Evolutionary conservation across 1,284 basidiomycete genomes (phyloP).

Genomic region (Vanrija humicola): DNA sequence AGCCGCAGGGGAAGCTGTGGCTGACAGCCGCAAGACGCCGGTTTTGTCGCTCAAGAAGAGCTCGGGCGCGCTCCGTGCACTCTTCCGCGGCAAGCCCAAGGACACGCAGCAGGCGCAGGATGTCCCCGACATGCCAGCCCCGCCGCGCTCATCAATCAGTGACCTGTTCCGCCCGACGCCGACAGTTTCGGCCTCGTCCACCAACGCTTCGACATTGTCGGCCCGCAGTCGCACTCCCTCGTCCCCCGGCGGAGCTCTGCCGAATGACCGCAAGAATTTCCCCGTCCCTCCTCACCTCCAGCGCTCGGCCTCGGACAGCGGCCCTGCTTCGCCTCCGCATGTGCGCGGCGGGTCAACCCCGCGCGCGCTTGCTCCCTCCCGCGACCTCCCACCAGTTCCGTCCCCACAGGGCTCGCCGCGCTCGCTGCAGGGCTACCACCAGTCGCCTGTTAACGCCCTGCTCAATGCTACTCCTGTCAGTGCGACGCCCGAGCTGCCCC

Average conservation of each 20-base stretch:
- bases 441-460: not conserved
- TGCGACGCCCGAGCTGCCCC: not conserved
- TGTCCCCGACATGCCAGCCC: slow-evolving; percentile 16
- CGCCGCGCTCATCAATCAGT: slow-evolving; percentile 10
- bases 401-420: not conserved
- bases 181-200: not conserved
- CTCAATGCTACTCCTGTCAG: not conserved
- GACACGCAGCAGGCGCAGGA: slow-evolving; percentile 41
- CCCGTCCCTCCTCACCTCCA: slow-evolving; percentile 21
- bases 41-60: slow-evolving; percentile 43
- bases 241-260: slow-evolving; percentile 7
- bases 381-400: slow-evolving; percentile 1
- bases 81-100: slow-evolving; percentile 50
- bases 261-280: slow-evolving; percentile 10
- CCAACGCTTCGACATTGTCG: not conserved
- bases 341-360: not conserved
- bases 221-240: not conserved
- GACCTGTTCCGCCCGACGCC: slow-evolving; percentile 4
- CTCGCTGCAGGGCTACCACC: not conserved
- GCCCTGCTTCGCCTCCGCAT: not conserved
- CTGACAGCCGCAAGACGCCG: slow-evolving; percentile 23
- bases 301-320: slow-evolving; percentile 11
- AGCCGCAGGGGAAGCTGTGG: not conserved
- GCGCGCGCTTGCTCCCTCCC: not conserved
- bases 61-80: slow-evolving; percentile 42